Evolutionary conservation across 2,329 filamentous ascomycete species (phyloP), one percentile per base, ranked within the genome.

Genomic region (Trichophyton mentagrophytes): DNA sequence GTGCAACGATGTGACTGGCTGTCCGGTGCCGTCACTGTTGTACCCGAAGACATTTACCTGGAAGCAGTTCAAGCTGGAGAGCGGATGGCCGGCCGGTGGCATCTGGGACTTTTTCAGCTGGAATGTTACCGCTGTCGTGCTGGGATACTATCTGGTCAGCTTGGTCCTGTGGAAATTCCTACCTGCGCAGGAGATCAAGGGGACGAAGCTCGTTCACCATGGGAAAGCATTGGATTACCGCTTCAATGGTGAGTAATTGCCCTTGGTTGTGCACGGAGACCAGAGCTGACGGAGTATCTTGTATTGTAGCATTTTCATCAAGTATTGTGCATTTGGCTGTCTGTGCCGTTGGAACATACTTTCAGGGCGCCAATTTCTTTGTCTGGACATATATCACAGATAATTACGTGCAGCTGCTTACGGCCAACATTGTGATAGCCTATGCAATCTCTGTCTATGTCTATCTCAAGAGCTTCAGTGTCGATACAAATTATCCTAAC

Each of bases 301-400:
- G 27, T 44, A 17, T 17, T 33, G 49, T 44, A 92, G 89, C 89
- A 8, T 86, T 93, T 73, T 77, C 79, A 65, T 90, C 89, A n/a
- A 86, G 86, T 63, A 74, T 90, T 60, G 79, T 87, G 64, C 91
- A 86, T 58, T 78, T 95, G 51, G 79, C 80, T n/a, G 78, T 86
- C 4, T 82, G 86, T 59, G 84, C 84, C 38, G 85, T 85, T 7
- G 91, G 90, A 57, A 96, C 90, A 2, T 74, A 85, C 44, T 74
- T 85, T 2, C 83, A 92, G 67, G 92, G 92, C 61, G 84, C 89
- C 58, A 81, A 92, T 20, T 96, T 95, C 68, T 81, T 84, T 7
- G 82, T 96, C 58, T 99, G 92, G 92, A 89, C 86, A 27, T 97
- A 90, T 75, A 90, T 97, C 69, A 86, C 88, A 77, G 86, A 95